Conservation (phyloP, 352 stramenopile genomes). For the Globisporangium paroecandrum region DNA sequence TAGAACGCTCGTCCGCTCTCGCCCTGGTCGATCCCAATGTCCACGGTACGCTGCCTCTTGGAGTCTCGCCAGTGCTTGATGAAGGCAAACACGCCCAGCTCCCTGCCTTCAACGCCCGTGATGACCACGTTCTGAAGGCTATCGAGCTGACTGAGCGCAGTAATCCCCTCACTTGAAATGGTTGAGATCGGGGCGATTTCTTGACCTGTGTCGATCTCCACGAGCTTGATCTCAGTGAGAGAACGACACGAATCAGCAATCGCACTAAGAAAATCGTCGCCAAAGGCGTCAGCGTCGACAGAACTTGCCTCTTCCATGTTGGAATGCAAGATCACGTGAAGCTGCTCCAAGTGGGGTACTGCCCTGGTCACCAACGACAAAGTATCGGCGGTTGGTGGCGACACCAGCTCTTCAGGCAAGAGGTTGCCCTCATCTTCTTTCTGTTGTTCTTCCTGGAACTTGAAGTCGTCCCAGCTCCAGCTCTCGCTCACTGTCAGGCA, state of each 20-base stretch:
- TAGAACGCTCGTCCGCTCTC: conserved; percentile 15
- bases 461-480: conserved; percentile 17
- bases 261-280: conserved; percentile 6
- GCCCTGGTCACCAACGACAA: conserved; percentile 1
- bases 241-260: conserved; percentile 5
- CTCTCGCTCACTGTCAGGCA: conserved; percentile 17
- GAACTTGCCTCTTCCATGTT: conserved; percentile 9
- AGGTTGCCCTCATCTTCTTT: not conserved
- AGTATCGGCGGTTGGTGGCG: conserved; percentile 11
- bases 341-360: conserved; percentile 1
- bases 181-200: conserved; percentile 12
- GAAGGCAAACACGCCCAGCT: conserved; percentile 7
- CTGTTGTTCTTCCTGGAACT: not conserved
- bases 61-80: conserved; percentile 7
- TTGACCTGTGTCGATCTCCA: conserved; percentile 9
- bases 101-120: conserved; percentile 3
- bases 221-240: conserved; percentile 13
- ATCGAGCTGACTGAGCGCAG: conserved; percentile 2
- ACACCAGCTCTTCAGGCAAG: conserved; percentile 6
- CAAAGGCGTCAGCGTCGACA: conserved; percentile 12
- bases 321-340: conserved; percentile 17
- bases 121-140: conserved; percentile 10
- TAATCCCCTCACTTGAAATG: conserved; percentile 1
- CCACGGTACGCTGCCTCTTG: conserved; percentile 11
- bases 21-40: conserved; percentile 12